Conservation (phyloP, 805 yeast genomes). For the Hanseniaspora pseudoguilliermondii region DNA sequence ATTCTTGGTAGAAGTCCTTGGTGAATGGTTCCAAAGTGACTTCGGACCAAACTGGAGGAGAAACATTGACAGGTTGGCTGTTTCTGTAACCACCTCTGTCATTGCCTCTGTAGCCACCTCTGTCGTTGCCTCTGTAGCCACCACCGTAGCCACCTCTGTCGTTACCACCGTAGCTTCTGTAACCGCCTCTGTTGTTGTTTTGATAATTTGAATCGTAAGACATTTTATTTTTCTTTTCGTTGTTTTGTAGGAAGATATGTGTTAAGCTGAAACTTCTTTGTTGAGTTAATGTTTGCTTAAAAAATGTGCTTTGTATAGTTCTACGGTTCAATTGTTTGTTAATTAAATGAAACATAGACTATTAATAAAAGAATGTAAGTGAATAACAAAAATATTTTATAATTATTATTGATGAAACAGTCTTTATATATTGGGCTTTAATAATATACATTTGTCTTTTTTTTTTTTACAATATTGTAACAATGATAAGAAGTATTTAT, state of each 20-base stretch:
- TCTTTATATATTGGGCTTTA: too few relatives aligned
- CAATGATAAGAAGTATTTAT: not conserved
- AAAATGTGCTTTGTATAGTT: conserved; percentile 1
- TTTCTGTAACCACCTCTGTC: conserved; percentile 30
- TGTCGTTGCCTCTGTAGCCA: conserved; percentile 28
- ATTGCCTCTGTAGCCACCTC: conserved; percentile 27
- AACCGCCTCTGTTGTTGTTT: conserved; percentile 28
- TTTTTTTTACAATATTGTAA: not conserved
- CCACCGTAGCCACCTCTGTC: conserved; percentile 26
- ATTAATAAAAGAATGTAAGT: not conserved
- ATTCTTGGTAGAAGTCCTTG: conserved; percentile 87
- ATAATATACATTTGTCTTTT: too few relatives aligned
- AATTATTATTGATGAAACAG: too few relatives aligned
- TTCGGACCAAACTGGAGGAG: conserved; percentile 66
- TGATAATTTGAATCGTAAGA: conserved; percentile 30
- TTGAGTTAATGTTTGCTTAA: not conserved
- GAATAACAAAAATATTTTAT: not conserved
- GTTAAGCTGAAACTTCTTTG: not conserved
- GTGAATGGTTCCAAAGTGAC: conserved; percentile 70
- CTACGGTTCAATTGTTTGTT: conserved; percentile 8
- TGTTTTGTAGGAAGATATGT: not conserved
- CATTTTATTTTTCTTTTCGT: conserved; percentile 22
- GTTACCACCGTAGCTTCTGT: conserved; percentile 24
- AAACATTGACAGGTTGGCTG: conserved; percentile 26
- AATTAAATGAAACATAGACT: not conserved